Evolutionary conservation across 768 basidiomycete species (phyloP).

Genomic region (Hortiboletus campestris): DNA sequence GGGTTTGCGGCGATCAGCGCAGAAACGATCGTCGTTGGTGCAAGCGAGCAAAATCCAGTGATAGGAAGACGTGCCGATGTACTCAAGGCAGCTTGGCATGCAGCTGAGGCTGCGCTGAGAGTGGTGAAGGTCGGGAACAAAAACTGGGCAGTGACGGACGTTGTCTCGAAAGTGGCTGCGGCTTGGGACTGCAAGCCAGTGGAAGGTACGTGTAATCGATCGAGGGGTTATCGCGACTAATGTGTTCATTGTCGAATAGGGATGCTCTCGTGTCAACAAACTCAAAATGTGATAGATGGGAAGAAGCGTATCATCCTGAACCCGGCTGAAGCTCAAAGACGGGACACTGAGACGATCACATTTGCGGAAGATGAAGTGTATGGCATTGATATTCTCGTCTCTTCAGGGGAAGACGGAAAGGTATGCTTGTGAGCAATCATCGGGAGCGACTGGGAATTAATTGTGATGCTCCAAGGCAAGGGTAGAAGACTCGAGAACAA

Average conservation of each 20-base stretch:
- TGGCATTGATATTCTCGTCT: conserved; percentile 89
- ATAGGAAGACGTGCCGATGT: conserved; percentile 89
- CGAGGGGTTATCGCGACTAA: neutral
- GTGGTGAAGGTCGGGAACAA: conserved; percentile 88
- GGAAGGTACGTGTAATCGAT: conserved; percentile 61
- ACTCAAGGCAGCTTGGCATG: conserved; percentile 89
- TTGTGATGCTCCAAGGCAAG: conserved; percentile 63
- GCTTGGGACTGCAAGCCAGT: conserved; percentile 88
- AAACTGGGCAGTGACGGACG: conserved; percentile 94
- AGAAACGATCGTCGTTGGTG: conserved; percentile 90
- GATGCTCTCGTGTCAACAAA: conserved; percentile 93
- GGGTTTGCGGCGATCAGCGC: conserved; percentile 93
- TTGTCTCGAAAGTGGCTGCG: conserved; percentile 67
- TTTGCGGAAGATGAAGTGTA: conserved; percentile 95
- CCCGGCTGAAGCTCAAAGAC: conserved; percentile 79
- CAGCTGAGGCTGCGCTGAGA: conserved; percentile 90
- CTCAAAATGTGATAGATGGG: conserved; percentile 92
- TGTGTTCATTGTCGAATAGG: conserved; percentile 41
- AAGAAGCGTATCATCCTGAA: conserved; percentile 95
- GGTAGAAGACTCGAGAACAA: conserved; percentile 84
- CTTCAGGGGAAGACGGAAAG: conserved; percentile 89
- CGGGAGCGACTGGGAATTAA: neutral
- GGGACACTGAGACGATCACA: conserved; percentile 79
- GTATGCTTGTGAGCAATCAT: conserved; percentile 38
- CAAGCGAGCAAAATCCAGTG: conserved; percentile 67